phyloP scores from a whole-genome alignment of 2,329 filamentous ascomycete genomes.

The Nigrospora sphaerica region DNA sequence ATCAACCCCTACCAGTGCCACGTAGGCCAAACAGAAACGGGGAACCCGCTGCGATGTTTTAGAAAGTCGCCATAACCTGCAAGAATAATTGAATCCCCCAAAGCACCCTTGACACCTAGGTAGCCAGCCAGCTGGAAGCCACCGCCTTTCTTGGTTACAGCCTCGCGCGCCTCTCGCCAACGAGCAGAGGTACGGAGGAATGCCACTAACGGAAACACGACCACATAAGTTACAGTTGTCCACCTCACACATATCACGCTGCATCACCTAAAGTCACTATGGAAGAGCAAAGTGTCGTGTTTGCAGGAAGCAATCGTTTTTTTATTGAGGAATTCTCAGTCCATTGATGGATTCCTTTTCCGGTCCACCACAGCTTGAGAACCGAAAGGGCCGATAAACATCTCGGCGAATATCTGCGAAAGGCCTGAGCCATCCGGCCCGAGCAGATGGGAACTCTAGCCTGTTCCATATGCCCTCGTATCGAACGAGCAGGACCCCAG shows the following conservation, averaged over 20 bases:
- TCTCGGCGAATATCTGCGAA: slow-evolving; percentile 26
- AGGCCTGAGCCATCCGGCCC: slow-evolving; percentile 15
- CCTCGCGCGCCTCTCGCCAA: no score
- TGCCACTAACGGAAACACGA: no score
- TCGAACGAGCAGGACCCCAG: slow-evolving; percentile 17
- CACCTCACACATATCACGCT: background rate
- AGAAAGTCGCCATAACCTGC: no score
- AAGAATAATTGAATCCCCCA: no score
- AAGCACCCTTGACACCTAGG: no score
- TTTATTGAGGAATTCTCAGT: slow-evolving; percentile 33
- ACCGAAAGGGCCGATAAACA: slow-evolving; percentile 24
- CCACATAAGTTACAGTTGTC: no score
- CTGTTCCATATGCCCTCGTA: slow-evolving; percentile 19
- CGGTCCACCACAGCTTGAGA: slow-evolving; percentile 25
- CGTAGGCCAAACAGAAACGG: no score
- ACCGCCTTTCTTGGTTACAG: no score
- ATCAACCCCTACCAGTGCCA: no score
- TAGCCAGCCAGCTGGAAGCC: no score
- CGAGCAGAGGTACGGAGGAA: slow-evolving; percentile 13
- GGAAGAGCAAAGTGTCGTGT: background rate
- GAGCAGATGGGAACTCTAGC: slow-evolving; percentile 20
- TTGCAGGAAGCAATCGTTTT: slow-evolving; percentile 20
- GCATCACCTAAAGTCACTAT: background rate
- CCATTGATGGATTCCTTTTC: slow-evolving; percentile 26
- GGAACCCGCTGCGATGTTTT: no score